phyloP scores from a whole-genome alignment of 129 eudicot species.

The Flaveria trinervia region DNA sequence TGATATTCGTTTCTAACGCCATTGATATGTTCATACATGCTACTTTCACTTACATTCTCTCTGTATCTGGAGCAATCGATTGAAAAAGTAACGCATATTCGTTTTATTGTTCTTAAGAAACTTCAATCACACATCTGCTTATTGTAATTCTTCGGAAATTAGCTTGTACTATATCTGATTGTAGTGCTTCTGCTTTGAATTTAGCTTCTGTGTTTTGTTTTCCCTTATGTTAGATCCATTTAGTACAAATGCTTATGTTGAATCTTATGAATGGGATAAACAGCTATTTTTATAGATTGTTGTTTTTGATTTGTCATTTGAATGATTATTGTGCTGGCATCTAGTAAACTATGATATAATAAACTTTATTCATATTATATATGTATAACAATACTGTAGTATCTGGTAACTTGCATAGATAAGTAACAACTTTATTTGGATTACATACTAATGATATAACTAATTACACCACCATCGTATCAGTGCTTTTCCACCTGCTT shows the following conservation, averaged over 20 bases:
- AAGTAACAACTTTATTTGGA: conserved; percentile 15
- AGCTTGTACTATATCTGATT: too few species aligned
- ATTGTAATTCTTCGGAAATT: too few species aligned
- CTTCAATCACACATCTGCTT: not conserved
- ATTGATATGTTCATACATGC: conserved; percentile 12
- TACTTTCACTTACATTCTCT: conserved; percentile 4
- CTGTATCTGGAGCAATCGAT: not conserved
- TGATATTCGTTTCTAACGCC: conserved; percentile 8
- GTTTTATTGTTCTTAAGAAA: not conserved
- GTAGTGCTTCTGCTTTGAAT: conserved; percentile 4
- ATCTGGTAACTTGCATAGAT: conserved; percentile 18
- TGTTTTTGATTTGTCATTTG: not conserved
- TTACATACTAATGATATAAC: conserved; percentile 18
- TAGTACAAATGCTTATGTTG: not conserved
- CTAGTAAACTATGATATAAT: conserved; percentile 7
- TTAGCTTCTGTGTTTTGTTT: not conserved
- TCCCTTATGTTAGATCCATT: not conserved
- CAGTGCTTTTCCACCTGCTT: conserved; percentile 11
- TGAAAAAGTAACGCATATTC: not conserved
- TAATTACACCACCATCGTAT: conserved; percentile 22
- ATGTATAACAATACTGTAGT: conserved; percentile 22
- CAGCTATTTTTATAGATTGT: not conserved
- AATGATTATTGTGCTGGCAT: conserved; percentile 13
- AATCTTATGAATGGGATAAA: not conserved
- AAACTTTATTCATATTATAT: conserved; percentile 12